Conservation (phyloP, 495 filamentous ascomycete genomes). For the Patellaria atrata region DNA sequence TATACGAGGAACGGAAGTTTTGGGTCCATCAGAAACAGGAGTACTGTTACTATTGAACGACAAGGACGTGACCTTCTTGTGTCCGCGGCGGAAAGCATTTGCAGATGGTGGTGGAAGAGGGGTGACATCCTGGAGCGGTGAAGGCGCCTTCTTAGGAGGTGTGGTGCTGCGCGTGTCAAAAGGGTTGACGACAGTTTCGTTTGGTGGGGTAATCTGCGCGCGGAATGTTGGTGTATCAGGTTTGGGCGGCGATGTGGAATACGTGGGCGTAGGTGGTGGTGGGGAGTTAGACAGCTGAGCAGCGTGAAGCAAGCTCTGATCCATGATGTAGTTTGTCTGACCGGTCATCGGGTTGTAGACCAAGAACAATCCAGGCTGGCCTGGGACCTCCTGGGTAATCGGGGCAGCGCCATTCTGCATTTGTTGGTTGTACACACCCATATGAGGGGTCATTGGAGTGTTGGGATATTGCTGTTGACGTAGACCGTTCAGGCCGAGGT, state of each 20-base stretch:
- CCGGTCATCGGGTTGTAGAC: constrained; percentile 73
- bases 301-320: constrained; percentile 32
- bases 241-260: constrained; percentile 18
- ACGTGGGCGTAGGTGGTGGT: constrained; percentile 23
- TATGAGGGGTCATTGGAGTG: constrained; percentile 31
- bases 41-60: constrained; percentile 45
- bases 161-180: constrained; percentile 43
- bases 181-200: constrained; percentile 38
- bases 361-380: constrained; percentile 59
- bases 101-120: constrained; percentile 68
- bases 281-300: constrained; percentile 22
- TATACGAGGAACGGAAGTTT: constrained; percentile 38
- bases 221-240: constrained; percentile 39
- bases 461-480: constrained; percentile 27
- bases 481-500: constrained; percentile 32
- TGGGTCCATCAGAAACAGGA: constrained; percentile 48
- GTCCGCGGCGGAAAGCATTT: constrained; percentile 78
- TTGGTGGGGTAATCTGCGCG: constrained; percentile 69
- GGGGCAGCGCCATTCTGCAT: constrained; percentile 62
- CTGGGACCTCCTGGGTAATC: constrained; percentile 48
- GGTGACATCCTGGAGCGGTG: constrained; percentile 45
- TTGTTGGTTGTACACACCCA: constrained; percentile 52
- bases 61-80: constrained; percentile 81
- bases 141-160: constrained; percentile 54
- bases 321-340: constrained; percentile 60